Evolutionary conservation across 192 early-diverging fungal species (phyloP).

Genomic region (Podochytrium sp.): DNA sequence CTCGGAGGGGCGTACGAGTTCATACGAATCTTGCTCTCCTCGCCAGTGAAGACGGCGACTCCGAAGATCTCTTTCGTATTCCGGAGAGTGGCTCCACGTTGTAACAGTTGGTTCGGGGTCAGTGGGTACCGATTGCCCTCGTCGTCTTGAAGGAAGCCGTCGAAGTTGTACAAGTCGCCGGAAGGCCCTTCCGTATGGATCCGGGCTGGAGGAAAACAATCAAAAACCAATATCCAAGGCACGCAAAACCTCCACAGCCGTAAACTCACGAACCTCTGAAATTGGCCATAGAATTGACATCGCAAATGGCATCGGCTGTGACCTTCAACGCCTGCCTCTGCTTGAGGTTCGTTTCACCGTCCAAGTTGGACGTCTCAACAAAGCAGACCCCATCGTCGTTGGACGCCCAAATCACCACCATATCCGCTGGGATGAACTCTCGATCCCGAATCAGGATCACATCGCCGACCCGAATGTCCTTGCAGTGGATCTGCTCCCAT

Average conservation of each 20-base stretch:
- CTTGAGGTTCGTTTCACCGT: constrained; percentile 91
- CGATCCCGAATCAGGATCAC: constrained; percentile 75
- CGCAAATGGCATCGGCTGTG: constrained; percentile 53
- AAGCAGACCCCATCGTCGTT: constrained; percentile 78
- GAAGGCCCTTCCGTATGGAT: constrained; percentile 76
- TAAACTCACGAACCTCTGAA: constrained; percentile 59
- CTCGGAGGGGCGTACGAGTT: constrained; percentile 44
- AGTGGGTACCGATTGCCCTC: constrained; percentile 55
- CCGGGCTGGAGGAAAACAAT: constrained; percentile 21
- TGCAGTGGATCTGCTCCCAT: constrained; percentile 36
- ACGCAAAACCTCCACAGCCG: constrained; percentile 34
- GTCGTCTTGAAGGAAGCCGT: constrained; percentile 60
- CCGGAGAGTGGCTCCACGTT: constrained; percentile 82
- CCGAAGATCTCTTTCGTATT: constrained; percentile 83
- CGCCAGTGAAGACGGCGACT: constrained; percentile 64
- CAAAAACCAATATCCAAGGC: constrained; percentile 25
- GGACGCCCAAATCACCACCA: constrained; percentile 71
- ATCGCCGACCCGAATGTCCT: constrained; percentile 73
- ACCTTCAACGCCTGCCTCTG: constrained; percentile 66
- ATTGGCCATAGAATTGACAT: constrained; percentile 52
- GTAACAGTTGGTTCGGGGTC: constrained; percentile 77
- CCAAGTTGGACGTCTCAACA: constrained; percentile 85
- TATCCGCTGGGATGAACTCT: constrained; percentile 82
- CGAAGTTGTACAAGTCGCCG: constrained; percentile 82
- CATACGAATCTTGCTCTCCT: constrained; percentile 57